phyloP scores from a whole-genome alignment of 2,329 filamentous ascomycete species.

The Fonsecaea nubica region DNA sequence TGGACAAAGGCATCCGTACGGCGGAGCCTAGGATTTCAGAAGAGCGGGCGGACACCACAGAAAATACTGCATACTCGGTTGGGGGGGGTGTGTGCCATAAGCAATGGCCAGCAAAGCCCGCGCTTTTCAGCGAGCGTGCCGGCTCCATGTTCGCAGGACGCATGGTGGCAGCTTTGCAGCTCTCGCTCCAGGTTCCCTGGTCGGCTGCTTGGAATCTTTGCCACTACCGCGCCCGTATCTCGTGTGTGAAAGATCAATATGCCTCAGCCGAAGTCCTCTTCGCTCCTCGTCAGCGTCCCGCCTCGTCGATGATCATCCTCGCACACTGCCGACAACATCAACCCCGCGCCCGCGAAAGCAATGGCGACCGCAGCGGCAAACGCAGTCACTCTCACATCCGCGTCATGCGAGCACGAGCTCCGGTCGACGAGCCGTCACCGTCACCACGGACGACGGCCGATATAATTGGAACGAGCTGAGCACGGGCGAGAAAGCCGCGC shows the following conservation, averaged over 20 bases:
- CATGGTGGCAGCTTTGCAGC: neutral
- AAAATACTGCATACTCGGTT: too few relatives aligned
- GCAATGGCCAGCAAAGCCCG: slow-evolving; percentile 35
- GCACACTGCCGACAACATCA: neutral
- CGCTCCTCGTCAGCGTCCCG: neutral
- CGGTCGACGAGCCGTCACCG: slow-evolving; percentile 74
- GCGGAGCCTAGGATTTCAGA: too few relatives aligned
- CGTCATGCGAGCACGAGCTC: slow-evolving; percentile 2
- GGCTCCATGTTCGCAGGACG: slow-evolving; percentile 14
- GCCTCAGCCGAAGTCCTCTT: neutral
- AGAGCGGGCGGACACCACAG: too few relatives aligned
- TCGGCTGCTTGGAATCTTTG: neutral
- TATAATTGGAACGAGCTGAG: slow-evolving; percentile 83
- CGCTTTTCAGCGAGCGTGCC: slow-evolving; percentile 37
- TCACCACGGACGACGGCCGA: slow-evolving; percentile 83
- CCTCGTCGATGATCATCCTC: neutral
- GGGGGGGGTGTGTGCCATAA: neutral
- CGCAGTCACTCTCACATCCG: neutral
- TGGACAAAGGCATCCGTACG: too few relatives aligned
- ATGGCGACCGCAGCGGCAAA: neutral
- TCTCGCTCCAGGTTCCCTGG: neutral
- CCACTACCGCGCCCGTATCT: neutral
- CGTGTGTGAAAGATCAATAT: neutral
- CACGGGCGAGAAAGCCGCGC: slow-evolving; percentile 75
- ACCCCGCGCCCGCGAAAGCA: neutral